Conservation (phyloP, 2,329 filamentous ascomycete species). For the Xylogone sp. region DNA sequence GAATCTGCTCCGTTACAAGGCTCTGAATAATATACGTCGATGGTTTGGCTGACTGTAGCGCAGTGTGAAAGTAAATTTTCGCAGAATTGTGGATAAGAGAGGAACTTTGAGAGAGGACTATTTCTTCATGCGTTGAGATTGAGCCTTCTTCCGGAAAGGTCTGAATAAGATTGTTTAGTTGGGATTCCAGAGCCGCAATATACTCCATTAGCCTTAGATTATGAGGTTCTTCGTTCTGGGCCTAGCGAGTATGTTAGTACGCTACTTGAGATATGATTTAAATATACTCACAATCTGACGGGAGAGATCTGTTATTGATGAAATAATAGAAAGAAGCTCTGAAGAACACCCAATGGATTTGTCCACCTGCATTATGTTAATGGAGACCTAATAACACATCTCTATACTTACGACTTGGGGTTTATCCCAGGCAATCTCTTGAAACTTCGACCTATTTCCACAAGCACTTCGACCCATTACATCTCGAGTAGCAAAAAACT, state of each 20-base stretch:
- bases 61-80: conserved; percentile 12
- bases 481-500: conserved; percentile 12
- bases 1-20: conserved; percentile 8
- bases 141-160: conserved; percentile 1
- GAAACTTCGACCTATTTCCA: conserved; percentile 11
- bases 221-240: not conserved
- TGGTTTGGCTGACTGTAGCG: conserved; percentile 8
- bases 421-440: conserved; percentile 8
- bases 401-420: conserved; percentile 5
- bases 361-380: conserved; percentile 2
- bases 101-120: conserved; percentile 7
- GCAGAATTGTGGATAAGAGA: conserved; percentile 7
- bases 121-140: not conserved
- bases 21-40: conserved; percentile 6
- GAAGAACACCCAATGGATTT: conserved; percentile 8
- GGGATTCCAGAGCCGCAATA: conserved; percentile 1
- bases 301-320: conserved; percentile 10
- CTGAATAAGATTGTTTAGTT: conserved; percentile 9
- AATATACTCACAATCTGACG: conserved; percentile 3
- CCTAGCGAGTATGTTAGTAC: not conserved
- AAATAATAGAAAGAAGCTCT: conserved; percentile 9
- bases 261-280: not conserved
- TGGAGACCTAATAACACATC: not conserved
- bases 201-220: not conserved
- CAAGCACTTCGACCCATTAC: conserved; percentile 13